Conservation (phyloP, 306 rosid genomes). For the Boehmeria nivea region DNA sequence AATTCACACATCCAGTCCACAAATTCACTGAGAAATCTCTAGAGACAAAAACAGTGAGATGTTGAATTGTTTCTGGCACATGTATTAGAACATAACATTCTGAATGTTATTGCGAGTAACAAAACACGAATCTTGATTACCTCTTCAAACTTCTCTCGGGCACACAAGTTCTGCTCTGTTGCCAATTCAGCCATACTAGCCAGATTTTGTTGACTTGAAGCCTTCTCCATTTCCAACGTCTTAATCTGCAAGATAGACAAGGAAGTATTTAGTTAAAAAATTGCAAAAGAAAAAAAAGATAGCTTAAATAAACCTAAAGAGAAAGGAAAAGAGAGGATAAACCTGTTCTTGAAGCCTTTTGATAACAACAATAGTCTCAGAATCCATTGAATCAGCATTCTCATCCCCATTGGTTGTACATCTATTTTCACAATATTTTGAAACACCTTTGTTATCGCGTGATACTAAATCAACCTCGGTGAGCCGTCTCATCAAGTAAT, state of each 20-base stretch:
- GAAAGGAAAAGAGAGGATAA: background rate
- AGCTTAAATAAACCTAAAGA: background rate
- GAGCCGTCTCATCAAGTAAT: constrained; percentile 53
- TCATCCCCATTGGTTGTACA: constrained; percentile 39
- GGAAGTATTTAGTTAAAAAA: too few relatives aligned
- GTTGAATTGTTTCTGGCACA: too few relatives aligned
- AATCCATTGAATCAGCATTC: constrained; percentile 41
- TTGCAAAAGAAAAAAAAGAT: background rate
- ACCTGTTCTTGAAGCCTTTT: constrained; percentile 92
- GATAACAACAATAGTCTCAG: constrained; percentile 69
- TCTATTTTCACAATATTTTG: constrained; percentile 21
- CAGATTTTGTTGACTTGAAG: constrained; percentile 70
- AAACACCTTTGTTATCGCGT: constrained; percentile 26
- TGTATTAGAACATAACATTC: too few relatives aligned
- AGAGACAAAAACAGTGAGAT: too few relatives aligned
- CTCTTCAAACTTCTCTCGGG: constrained; percentile 63
- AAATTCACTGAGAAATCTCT: too few relatives aligned
- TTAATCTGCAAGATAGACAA: constrained; percentile 50
- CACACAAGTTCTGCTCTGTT: constrained; percentile 60
- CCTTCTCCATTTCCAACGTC: constrained; percentile 65
- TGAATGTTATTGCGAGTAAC: background rate
- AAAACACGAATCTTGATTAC: constrained; percentile 34
- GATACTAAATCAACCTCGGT: constrained; percentile 31
- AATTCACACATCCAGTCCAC: too few relatives aligned
- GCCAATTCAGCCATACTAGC: constrained; percentile 67